A percentile compares a stretch with the other conserved stretches of the same genome.
Evolutionary conservation across 768 basidiomycete species (phyloP).

Genomic region (Mycena pura): DNA sequence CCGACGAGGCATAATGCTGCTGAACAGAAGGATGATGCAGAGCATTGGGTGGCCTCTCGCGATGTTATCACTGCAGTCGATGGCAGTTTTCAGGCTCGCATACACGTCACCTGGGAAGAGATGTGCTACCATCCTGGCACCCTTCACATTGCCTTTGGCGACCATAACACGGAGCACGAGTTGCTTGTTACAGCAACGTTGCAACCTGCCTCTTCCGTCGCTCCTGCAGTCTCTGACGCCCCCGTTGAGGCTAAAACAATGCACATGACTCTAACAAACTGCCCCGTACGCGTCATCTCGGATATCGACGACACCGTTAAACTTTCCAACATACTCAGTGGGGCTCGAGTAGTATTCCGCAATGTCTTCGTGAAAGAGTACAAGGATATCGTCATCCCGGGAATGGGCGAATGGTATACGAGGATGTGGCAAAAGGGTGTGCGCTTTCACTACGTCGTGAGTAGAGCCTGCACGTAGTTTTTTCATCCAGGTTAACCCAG

Average conservation of each 20-base stretch:
- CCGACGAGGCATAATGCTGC: constrained; percentile 27
- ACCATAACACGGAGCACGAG: constrained; percentile 57
- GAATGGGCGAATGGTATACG: constrained; percentile 83
- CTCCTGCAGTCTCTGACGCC: constrained; percentile 16
- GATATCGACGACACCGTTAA: constrained; percentile 97
- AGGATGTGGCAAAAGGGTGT: constrained; percentile 74
- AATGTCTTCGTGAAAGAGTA: constrained; percentile 93
- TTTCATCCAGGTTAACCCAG: not conserved
- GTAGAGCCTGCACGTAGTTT: constrained; percentile 38
- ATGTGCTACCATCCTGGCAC: constrained; percentile 67
- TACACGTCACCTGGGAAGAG: constrained; percentile 72
- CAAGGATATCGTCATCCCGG: constrained; percentile 78
- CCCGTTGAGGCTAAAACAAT: constrained; percentile 36
- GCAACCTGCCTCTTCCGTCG: constrained; percentile 39
- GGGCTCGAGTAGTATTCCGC: constrained; percentile 82
- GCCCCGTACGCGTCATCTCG: constrained; percentile 80
- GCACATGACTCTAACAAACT: constrained; percentile 61
- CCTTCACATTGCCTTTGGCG: constrained; percentile 63
- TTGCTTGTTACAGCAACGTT: constrained; percentile 63
- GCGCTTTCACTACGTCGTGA: constrained; percentile 87
- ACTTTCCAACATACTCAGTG: constrained; percentile 74
- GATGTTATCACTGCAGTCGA: constrained; percentile 68
- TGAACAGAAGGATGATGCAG: constrained; percentile 35
- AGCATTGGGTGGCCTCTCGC: constrained; percentile 48
- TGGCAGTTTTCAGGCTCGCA: constrained; percentile 74